Percentiles rank a stretch among this genome's conserved stretches.
These are phyloP conservation scores for Thermoascus crustaceus DNA, from an alignment of 2,329 filamentous ascomycete species.

Conservation along the genomic window DNA sequence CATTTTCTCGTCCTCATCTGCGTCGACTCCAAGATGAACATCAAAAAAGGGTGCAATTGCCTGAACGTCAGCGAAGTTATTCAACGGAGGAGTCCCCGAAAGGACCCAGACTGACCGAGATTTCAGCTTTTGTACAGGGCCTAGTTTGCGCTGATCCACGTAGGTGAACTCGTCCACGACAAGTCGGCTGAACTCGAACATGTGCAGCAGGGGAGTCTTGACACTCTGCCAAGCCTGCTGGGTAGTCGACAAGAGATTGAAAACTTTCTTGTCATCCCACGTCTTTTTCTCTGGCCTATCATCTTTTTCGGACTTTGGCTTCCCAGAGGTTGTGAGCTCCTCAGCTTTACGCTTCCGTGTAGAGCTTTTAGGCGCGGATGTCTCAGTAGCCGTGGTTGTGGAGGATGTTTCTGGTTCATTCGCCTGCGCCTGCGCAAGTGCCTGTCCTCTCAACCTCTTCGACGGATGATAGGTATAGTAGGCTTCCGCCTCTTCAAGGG, in stretches of 20 bases:
- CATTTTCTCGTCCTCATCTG: conserved; percentile 40
- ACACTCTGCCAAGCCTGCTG: conserved; percentile 18
- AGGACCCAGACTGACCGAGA: conserved; percentile 53
- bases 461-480: conserved; percentile 32
- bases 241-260: conserved; percentile 13
- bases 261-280: conserved; percentile 15
- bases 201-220: conserved; percentile 42
- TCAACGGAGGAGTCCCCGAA: conserved; percentile 54
- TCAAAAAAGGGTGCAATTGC: conserved; percentile 50
- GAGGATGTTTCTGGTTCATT: conserved; percentile 11
- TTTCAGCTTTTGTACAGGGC: conserved; percentile 38
- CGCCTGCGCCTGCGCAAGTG: conserved; percentile 15
- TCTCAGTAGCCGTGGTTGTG: too few species aligned
- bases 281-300: conserved; percentile 3
- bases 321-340: too few species aligned
- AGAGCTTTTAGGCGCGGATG: too few species aligned
- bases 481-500: conserved; percentile 28
- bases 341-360: too few species aligned
- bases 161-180: conserved; percentile 61
- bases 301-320: conserved; percentile 7
- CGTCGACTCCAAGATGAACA: conserved; percentile 47
- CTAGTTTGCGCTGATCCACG: conserved; percentile 35
- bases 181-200: conserved; percentile 53
- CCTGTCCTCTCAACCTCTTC: conserved; percentile 21
- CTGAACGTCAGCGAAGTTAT: conserved; percentile 52